These are phyloP conservation scores for Colletotrichum karsti DNA, from an alignment of 2,329 filamentous ascomycete genomes.

Conservation along the genomic window DNA sequence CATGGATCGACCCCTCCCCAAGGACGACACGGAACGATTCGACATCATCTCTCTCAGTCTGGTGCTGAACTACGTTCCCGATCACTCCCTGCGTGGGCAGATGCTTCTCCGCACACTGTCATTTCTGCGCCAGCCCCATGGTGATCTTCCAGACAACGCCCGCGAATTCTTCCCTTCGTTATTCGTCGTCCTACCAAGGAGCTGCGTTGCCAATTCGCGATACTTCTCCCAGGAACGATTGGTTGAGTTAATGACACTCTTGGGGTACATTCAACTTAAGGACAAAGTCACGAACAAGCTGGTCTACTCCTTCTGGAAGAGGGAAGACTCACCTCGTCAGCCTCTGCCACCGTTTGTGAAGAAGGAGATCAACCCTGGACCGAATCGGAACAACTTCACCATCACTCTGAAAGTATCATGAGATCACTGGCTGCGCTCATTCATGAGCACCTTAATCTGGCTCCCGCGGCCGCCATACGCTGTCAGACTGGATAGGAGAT, in stretches of 20 bases:
- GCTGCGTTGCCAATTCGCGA: constrained; percentile 89
- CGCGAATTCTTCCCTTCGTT: constrained; percentile 68
- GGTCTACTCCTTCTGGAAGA: constrained; percentile 87
- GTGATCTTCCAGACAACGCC: constrained; percentile 29
- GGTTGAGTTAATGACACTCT: constrained; percentile 74
- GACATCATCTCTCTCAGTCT: constrained; percentile 92
- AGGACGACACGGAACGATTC: constrained; percentile 70
- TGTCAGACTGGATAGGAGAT: background rate
- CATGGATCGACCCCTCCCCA: constrained; percentile 84
- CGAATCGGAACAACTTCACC: constrained; percentile 88
- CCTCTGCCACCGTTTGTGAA: constrained; percentile 66
- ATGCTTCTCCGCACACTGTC: constrained; percentile 83
- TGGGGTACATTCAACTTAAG: constrained; percentile 75
- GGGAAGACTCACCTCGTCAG: constrained; percentile 35
- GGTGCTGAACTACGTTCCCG: constrained; percentile 93
- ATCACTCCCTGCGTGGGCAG: constrained; percentile 76
- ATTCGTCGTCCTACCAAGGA: constrained; percentile 89
- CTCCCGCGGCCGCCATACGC: too few relatives aligned
- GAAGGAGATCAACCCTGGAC: constrained; percentile 78
- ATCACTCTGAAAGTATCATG: constrained; percentile 67
- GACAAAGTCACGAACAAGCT: constrained; percentile 84
- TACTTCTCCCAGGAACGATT: constrained; percentile 82
- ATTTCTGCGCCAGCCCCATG: constrained; percentile 65
- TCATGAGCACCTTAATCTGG: too few relatives aligned
- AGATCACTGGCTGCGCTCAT: constrained; percentile 22